Evolutionary conservation across 1,284 basidiomycete genomes (phyloP).

Genomic region (Cutaneotrichosporon cavernicola): DNA sequence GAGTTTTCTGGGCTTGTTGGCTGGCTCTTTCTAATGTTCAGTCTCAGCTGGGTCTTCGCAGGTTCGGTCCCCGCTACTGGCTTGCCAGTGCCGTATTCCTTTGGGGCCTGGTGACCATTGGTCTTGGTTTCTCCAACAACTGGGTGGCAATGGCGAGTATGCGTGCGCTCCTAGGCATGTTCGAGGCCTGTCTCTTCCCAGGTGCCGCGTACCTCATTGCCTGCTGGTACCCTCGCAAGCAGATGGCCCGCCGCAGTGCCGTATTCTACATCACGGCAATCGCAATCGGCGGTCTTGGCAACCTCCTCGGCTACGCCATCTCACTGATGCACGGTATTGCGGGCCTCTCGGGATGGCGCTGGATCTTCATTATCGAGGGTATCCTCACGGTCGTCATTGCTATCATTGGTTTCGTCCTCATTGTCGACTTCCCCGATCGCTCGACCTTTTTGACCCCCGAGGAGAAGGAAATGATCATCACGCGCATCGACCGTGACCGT

Average conservation of each 20-base stretch:
- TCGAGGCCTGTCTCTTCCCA: conserved; percentile 48
- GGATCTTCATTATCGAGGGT: conserved; percentile 22
- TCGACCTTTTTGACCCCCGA: conserved; percentile 52
- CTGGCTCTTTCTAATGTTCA: not conserved
- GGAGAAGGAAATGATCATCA: conserved; percentile 49
- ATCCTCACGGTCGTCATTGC: conserved; percentile 46
- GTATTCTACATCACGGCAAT: conserved; percentile 50
- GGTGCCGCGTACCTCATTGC: conserved; percentile 53
- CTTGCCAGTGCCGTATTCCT: conserved; percentile 24
- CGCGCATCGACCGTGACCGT: conserved; percentile 54
- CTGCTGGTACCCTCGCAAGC: conserved; percentile 54
- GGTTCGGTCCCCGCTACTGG: conserved; percentile 20
- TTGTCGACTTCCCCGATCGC: conserved; percentile 56
- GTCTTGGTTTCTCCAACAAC: conserved; percentile 43
- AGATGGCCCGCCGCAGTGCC: conserved; percentile 49
- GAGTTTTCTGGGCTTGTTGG: not conserved
- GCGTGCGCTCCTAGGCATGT: conserved; percentile 50
- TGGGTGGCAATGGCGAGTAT: conserved; percentile 50
- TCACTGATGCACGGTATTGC: conserved; percentile 13
- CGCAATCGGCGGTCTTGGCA: conserved; percentile 23
- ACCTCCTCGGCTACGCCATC: conserved; percentile 24
- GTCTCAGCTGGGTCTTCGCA: conserved; percentile 30
- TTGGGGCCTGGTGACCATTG: conserved; percentile 52
- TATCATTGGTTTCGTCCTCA: conserved; percentile 34
- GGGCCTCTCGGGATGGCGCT: conserved; percentile 15